Conservation (phyloP, 2,329 filamentous ascomycete genomes). For the Fusarium sp. region DNA sequence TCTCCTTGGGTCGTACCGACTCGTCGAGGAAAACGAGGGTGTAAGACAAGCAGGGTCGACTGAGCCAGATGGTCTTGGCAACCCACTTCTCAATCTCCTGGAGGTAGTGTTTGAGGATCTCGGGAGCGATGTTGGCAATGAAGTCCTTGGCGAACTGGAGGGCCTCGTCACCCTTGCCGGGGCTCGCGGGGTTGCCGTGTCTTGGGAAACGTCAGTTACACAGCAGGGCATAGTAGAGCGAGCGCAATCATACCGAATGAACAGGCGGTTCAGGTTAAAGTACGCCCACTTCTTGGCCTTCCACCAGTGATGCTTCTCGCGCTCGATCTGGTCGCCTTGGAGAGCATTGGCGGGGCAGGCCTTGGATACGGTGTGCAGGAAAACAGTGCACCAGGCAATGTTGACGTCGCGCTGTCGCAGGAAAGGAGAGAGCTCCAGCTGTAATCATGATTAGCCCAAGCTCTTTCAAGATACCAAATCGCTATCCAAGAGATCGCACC, state of each 20-base stretch:
- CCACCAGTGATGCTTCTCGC: conserved; percentile 98
- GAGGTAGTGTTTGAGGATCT: conserved; percentile 95
- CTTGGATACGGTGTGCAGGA: conserved; percentile 91
- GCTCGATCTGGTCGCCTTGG: conserved; percentile 85
- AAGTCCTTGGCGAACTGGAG: conserved; percentile 90
- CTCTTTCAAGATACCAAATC: background rate
- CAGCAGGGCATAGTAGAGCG: background rate
- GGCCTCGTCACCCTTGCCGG: conserved; percentile 82
- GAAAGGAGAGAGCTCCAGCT: conserved; percentile 87
- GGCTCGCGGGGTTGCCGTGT: conserved; percentile 86
- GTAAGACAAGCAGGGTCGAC: conserved; percentile 92
- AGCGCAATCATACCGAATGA: conserved; percentile 75
- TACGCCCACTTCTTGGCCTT: conserved; percentile 99
- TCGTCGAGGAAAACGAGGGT: conserved; percentile 96
- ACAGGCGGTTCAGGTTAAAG: conserved; percentile 95
- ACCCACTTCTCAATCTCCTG: conserved; percentile 98
- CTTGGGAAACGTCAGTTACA: conserved; percentile 57
- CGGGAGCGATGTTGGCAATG: conserved; percentile 89
- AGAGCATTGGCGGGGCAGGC: conserved; percentile 82
- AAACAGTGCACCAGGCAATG: conserved; percentile 95
- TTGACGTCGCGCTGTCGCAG: conserved; percentile 85
- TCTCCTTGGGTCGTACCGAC: conserved; percentile 95
- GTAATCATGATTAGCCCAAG: conserved; percentile 46
- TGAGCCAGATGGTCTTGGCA: conserved; percentile 92
- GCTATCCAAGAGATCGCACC: conserved; percentile 59